phyloP scores from a whole-genome alignment of 2,329 filamentous ascomycete genomes.

The Beauveria sp. region DNA sequence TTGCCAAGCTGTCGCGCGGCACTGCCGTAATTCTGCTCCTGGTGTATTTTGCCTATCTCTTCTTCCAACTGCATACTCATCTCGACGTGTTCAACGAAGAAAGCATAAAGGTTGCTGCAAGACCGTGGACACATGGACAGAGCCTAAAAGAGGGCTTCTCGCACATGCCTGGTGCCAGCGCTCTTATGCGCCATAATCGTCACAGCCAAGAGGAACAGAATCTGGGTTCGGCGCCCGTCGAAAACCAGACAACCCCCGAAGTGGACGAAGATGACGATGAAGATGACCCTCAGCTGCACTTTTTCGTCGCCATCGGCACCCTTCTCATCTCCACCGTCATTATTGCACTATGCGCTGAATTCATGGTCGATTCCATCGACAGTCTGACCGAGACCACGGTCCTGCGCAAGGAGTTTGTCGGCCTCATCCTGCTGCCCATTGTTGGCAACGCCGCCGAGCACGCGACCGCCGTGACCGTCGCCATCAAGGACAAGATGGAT shows the following conservation, averaged over 20 bases:
- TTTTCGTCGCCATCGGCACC: constrained; percentile 63
- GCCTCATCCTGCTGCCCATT: constrained; percentile 72
- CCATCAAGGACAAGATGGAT: constrained; percentile 80
- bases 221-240: constrained; percentile 37
- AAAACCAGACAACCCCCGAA: constrained; percentile 25
- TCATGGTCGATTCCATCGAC: constrained; percentile 67
- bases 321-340: constrained; percentile 67
- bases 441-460: constrained; percentile 81
- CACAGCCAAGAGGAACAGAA: constrained; percentile 29
- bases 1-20: constrained; percentile 61
- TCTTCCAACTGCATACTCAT: constrained; percentile 89
- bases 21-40: constrained; percentile 74
- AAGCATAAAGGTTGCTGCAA: constrained; percentile 66
- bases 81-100: constrained; percentile 70
- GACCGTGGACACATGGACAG: constrained; percentile 32
- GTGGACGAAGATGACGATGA: constrained; percentile 60
- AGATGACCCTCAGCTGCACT: constrained; percentile 67
- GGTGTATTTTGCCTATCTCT: constrained; percentile 75
- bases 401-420: constrained; percentile 67
- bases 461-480: constrained; percentile 71
- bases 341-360: constrained; percentile 75
- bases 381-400: constrained; percentile 51
- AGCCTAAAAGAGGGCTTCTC: constrained; percentile 33
- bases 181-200: constrained; percentile 24
- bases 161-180: constrained; percentile 25